phyloP scores from a whole-genome alignment of 2,329 filamentous ascomycete genomes.

The Cladosporium sp. region DNA sequence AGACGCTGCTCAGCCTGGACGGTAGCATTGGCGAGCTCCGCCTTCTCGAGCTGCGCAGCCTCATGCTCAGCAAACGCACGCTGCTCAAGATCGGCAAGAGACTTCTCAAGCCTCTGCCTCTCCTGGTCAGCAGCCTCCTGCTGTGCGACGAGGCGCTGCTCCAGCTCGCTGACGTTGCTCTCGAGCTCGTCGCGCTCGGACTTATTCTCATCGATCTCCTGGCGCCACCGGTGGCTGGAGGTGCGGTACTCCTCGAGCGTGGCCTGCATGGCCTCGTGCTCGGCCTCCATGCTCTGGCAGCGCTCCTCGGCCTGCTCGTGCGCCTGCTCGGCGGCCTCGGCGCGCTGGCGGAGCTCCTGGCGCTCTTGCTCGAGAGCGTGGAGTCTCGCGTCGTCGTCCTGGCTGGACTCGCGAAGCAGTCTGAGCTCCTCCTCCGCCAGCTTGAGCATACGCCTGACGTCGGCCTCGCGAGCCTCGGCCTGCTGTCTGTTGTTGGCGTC shows the following conservation, averaged over 20 bases:
- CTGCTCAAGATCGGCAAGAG: constrained; percentile 61
- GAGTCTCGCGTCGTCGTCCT: constrained; percentile 38
- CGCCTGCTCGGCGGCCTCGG: constrained; percentile 31
- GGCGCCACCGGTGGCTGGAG: constrained; percentile 53
- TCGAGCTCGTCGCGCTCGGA: constrained; percentile 61
- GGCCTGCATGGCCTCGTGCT: constrained; percentile 55
- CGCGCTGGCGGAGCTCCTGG: constrained; percentile 33
- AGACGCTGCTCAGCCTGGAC: constrained; percentile 60
- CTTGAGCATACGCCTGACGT: constrained; percentile 39
- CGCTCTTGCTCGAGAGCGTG: constrained; percentile 39
- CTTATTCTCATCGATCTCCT: constrained; percentile 51
- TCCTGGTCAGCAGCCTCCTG: constrained; percentile 55
- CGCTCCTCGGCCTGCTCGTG: constrained; percentile 23
- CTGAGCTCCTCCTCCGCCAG: constrained; percentile 45
- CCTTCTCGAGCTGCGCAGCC: constrained; percentile 37
- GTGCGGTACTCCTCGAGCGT: constrained; percentile 60
- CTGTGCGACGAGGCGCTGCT: constrained; percentile 75
- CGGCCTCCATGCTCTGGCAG: constrained; percentile 43
- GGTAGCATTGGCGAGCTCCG: constrained; percentile 55
- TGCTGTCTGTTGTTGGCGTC: constrained; percentile 38
- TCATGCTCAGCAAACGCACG: constrained; percentile 76
- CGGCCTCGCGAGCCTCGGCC: constrained; percentile 39
- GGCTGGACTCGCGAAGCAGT: constrained; percentile 37
- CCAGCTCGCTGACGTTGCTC: constrained; percentile 56
- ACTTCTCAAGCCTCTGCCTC: constrained; percentile 70